Percentiles rank a stretch among this genome's conserved stretches.
These are phyloP conservation scores for Herpetomonas samuelpessoai DNA, from an alignment of 208 protist species.

Conservation along the genomic window DNA sequence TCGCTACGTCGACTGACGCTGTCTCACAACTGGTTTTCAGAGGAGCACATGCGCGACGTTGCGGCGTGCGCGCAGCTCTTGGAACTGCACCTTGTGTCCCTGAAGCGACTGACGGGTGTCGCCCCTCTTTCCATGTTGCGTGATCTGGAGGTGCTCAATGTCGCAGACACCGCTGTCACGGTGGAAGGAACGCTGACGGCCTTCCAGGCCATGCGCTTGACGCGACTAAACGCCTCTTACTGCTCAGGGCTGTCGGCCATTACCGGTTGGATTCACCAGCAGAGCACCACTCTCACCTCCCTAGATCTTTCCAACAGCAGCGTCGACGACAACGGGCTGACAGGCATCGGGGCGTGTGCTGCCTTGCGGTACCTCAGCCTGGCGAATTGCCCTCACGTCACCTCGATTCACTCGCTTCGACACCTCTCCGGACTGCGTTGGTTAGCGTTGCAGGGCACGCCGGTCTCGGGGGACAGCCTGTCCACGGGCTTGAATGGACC, in stretches of 20 bases:
- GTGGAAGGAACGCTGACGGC: slow-evolving; percentile 20
- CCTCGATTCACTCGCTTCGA: slow-evolving; percentile 23
- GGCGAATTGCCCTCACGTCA: slow-evolving; percentile 34
- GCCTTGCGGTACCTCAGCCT: slow-evolving; percentile 52
- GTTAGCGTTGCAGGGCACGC: slow-evolving; percentile 43
- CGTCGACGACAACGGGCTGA: slow-evolving; percentile 28
- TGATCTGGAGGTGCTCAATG: slow-evolving; percentile 42
- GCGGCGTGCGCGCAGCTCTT: slow-evolving; percentile 35
- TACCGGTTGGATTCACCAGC: slow-evolving; percentile 16
- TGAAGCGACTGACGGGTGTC: slow-evolving; percentile 49
- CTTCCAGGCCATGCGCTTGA: slow-evolving; percentile 10
- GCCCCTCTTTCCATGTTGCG: slow-evolving; percentile 29
- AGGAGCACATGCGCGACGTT: slow-evolving; percentile 49
- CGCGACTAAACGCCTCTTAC: slow-evolving; percentile 18
- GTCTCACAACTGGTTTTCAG: slow-evolving; percentile 45
- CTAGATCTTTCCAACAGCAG: slow-evolving; percentile 11
- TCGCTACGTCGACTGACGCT: slow-evolving; percentile 40
- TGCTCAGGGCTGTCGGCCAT: slow-evolving; percentile 29
- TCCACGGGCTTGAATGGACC: slow-evolving; percentile 10
- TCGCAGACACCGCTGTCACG: slow-evolving; percentile 47
- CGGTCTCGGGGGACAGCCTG: slow-evolving; percentile 34
- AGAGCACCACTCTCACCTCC: slow-evolving; percentile 11
- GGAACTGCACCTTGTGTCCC: slow-evolving; percentile 51
- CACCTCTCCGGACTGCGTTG: slow-evolving; percentile 31
- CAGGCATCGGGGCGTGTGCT: slow-evolving; percentile 22